Percentiles rank a stretch among this genome's conserved stretches.
Evolutionary conservation across 2,329 filamentous ascomycete genomes (phyloP).

Genomic region (Microcyclosporella mali): DNA sequence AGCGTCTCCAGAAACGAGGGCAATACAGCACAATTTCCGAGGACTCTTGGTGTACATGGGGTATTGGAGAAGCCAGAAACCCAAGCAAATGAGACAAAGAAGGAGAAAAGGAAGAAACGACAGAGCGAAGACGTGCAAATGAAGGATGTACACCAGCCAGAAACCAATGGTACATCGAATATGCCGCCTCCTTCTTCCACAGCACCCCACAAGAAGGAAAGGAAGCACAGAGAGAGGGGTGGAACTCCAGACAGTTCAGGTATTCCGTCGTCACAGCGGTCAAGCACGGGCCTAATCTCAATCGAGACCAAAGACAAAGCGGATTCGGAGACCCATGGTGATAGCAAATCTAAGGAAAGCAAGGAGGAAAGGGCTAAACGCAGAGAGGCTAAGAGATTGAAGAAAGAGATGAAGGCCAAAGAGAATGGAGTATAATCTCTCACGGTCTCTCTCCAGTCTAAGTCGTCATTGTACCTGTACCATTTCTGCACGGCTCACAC

Average conservation of each 20-base stretch:
- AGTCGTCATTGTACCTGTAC: no score
- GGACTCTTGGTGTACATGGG: slow-evolving; percentile 21
- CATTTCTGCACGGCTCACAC: no score
- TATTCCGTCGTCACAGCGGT: no score
- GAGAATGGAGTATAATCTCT: slow-evolving; percentile 21
- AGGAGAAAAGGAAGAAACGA: slow-evolving; percentile 37
- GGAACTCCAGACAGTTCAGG: neutral
- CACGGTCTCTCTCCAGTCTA: no score
- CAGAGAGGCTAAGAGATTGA: slow-evolving; percentile 28
- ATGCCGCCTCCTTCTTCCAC: slow-evolving; percentile 21
- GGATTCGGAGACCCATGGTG: no score
- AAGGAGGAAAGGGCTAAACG: slow-evolving; percentile 33
- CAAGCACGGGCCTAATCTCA: no score
- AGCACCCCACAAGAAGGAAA: slow-evolving; percentile 12
- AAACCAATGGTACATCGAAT: slow-evolving; percentile 5
- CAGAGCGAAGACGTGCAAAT: slow-evolving; percentile 31
- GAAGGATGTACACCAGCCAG: slow-evolving; percentile 6
- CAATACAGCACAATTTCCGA: slow-evolving; percentile 22
- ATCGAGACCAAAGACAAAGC: no score
- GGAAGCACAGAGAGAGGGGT: slow-evolving; percentile 4
- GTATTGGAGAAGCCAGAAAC: slow-evolving; percentile 38
- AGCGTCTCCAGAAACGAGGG: slow-evolving; percentile 33
- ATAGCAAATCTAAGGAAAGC: slow-evolving; percentile 6
- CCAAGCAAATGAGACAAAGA: slow-evolving; percentile 24
- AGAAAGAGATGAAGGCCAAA: slow-evolving; percentile 32